Evolutionary conservation across 2,329 filamentous ascomycete species (phyloP), one percentile per base, ranked within the genome.

Genomic region (Aureobasidium sp.): DNA sequence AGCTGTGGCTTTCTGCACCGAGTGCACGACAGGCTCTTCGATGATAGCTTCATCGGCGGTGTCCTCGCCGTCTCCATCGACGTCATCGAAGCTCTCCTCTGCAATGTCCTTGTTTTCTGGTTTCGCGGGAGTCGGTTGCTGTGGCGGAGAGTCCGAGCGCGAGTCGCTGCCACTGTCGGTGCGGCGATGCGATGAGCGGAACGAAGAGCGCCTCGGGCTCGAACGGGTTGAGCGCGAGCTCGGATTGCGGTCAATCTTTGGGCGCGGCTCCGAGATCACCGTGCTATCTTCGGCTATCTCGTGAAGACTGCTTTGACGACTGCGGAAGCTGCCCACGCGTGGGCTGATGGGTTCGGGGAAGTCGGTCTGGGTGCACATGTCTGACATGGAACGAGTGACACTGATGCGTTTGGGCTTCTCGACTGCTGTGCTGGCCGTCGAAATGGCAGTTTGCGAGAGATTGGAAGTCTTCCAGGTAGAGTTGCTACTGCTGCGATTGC

Each of bases 391-490:
- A 12, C 60, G 48, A 27, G 39, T 36, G 29, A 53, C 48, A 31
- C 48, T 55, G 5, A 20, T 2, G 14, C 64, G 45, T 49, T 63
- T 37, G 3, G 42, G 39, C 14, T 48, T 14, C 29, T 48, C 42
- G 22, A 59, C 57, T 25, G 51, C 39, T 37, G 48, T 53, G 12
- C 41, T 53, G 11, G 62, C 86, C 86, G 22, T 83, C 88, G 65
- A 84, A 82, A 68, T 88, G 87, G 67, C 69, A 74, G 74, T 42
- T 76, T 73, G 20, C 86, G 49, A 55, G 31, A 88, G 69, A 82
- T 86, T 82, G 1, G 87, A 87, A 78, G 91, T 90, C 67, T 84
- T 76, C 63, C 81, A 91, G 73, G 90, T 96, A 66, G 84, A 87
- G 60, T 87, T 81, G 68, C 88, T 70, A 63, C 77, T 79, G 31